Evolutionary conservation across 495 filamentous ascomycete species (phyloP).

Genomic region (Entonaema liquescens): DNA sequence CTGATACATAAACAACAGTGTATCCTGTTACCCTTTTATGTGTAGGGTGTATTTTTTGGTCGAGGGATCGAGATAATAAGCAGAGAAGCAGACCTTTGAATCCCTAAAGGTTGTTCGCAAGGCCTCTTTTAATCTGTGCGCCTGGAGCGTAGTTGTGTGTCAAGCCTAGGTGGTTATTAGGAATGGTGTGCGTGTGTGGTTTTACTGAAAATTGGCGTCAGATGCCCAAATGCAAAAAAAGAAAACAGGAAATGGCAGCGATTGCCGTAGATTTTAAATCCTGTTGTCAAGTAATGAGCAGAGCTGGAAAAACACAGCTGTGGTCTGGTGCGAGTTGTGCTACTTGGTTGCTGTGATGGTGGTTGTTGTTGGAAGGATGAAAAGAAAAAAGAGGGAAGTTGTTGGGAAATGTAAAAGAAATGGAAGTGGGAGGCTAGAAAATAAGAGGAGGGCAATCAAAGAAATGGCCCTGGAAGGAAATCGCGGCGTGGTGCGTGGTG

Average conservation of each 20-base stretch:
- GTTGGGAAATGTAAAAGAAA: conserved; percentile 27
- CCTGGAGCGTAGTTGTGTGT: conserved; percentile 1
- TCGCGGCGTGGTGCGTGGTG: too few species aligned
- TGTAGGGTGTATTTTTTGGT: conserved; percentile 44
- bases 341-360: conserved; percentile 1
- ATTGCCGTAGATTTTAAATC: conserved; percentile 19
- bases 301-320: conserved; percentile 7
- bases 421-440: conserved; percentile 11
- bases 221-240: conserved; percentile 16
- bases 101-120: conserved; percentile 8
- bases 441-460: conserved; percentile 38
- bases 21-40: conserved; percentile 54
- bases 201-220: neutral
- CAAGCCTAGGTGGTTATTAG: neutral
- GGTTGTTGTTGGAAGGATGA: conserved; percentile 13
- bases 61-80: conserved; percentile 12
- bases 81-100: conserved; percentile 27
- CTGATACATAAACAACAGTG: conserved; percentile 67
- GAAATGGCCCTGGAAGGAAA: conserved; percentile 24
- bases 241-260: conserved; percentile 12
- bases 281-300: conserved; percentile 24
- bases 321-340: conserved; percentile 5
- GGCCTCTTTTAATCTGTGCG: neutral
- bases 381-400: conserved; percentile 16
- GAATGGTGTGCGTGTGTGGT: neutral